Percentiles rank a stretch among this genome's conserved stretches.
Evolutionary conservation across 495 filamentous ascomycete genomes (phyloP).

Genomic region (Lasiosphaeria miniovina): DNA sequence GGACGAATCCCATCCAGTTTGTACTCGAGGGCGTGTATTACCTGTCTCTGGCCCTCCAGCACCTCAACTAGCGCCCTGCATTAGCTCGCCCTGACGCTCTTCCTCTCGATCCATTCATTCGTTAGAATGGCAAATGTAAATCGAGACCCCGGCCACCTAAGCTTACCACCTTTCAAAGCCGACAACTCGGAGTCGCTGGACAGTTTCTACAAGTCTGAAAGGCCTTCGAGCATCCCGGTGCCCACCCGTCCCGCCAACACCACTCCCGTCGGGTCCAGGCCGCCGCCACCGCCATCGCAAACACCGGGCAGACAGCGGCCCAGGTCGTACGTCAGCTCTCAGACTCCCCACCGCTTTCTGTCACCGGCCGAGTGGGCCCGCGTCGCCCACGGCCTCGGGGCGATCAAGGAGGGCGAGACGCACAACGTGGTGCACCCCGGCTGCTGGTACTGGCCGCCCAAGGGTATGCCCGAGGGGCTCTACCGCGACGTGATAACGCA

Average conservation of each 20-base stretch:
- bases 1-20: background rate
- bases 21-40: background rate
- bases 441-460: slow-evolving; percentile 42
- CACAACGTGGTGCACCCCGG: slow-evolving; percentile 40
- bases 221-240: slow-evolving; percentile 25
- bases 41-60: background rate
- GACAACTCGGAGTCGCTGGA: slow-evolving; percentile 17
- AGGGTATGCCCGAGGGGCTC: slow-evolving; percentile 42
- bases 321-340: background rate
- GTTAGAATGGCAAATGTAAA: slow-evolving; percentile 17
- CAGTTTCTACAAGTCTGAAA: slow-evolving; percentile 26
- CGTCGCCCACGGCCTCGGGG: slow-evolving; percentile 44
- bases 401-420: slow-evolving; percentile 43
- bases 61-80: background rate
- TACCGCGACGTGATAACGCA: slow-evolving; percentile 42
- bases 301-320: background rate
- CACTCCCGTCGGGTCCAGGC: slow-evolving; percentile 3
- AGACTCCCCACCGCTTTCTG: slow-evolving; percentile 34
- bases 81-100: background rate
- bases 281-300: background rate
- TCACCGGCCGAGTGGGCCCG: slow-evolving; percentile 43
- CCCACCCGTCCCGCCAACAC: slow-evolving; percentile 13
- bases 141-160: slow-evolving; percentile 16
- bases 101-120: background rate
- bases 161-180: slow-evolving; percentile 13